These are phyloP conservation scores for Amoebophrya sp. DNA, from an alignment of 169 alveolate species.

Conservation along the genomic window DNA sequence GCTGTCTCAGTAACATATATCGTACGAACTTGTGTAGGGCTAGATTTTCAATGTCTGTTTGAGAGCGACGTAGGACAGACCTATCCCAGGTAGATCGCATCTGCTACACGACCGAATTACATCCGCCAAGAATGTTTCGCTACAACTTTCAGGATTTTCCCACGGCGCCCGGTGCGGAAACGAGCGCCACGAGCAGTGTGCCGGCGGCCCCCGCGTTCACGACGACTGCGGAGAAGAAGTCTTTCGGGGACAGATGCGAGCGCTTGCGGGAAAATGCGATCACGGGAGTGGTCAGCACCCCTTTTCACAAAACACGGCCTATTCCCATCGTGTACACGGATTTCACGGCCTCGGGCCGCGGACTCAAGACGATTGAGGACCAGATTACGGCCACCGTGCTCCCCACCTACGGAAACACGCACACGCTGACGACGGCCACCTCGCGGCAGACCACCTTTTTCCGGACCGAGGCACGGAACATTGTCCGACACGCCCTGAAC, in stretches of 20 bases:
- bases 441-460: constrained; percentile 47
- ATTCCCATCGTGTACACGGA: not conserved
- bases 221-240: not conserved
- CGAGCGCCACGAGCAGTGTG: no score
- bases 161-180: no score
- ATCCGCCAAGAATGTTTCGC: no score
- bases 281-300: not conserved
- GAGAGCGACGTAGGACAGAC: not conserved
- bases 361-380: not conserved
- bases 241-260: not conserved
- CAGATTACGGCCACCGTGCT: not conserved
- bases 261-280: not conserved
- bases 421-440: constrained; percentile 41
- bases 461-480: not conserved
- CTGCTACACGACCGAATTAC: no score
- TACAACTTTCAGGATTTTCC: no score
- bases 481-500: not conserved
- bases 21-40: no score
- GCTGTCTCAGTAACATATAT: no score
- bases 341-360: not conserved
- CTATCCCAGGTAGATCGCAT: not conserved
- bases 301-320: not conserved
- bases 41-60: no score
- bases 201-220: no score
- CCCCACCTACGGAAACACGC: constrained; percentile 50